Conservation (phyloP, 2,329 filamentous ascomycete species). For the Hymenoscyphus fructigenus region DNA sequence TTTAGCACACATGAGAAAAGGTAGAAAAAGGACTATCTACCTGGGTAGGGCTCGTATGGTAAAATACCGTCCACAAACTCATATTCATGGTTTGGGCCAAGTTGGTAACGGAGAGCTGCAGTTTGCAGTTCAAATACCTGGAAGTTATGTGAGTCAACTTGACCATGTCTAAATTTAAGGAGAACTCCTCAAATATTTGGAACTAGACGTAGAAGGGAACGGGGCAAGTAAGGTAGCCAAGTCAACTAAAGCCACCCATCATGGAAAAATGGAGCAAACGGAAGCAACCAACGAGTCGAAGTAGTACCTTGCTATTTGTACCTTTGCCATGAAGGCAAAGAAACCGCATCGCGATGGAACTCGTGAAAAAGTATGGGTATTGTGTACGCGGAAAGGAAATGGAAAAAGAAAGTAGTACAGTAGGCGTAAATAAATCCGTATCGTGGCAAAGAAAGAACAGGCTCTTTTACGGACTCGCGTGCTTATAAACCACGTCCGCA, state of each 20-base stretch:
- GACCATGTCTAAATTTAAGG: not conserved
- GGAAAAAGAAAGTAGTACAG: not conserved
- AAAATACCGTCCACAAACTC: slow-evolving; percentile 1
- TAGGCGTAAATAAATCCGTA: not conserved
- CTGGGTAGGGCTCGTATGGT: not conserved
- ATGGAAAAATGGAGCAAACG: not conserved
- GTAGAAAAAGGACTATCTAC: not conserved
- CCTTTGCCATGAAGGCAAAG: slow-evolving; percentile 7
- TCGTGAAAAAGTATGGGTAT: not conserved
- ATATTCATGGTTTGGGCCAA: not conserved
- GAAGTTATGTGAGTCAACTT: not conserved
- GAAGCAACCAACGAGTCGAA: not conserved
- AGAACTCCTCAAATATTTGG: not conserved
- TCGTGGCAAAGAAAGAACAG: not conserved
- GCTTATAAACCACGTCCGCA: not conserved
- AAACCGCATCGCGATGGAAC: not conserved
- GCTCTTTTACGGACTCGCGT: not conserved
- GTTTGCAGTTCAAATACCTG: slow-evolving; percentile 3
- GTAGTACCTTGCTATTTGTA: slow-evolving; percentile 6
- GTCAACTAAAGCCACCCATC: not conserved
- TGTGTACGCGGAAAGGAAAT: not conserved
- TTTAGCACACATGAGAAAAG: not conserved
- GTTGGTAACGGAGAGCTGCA: slow-evolving; percentile 5
- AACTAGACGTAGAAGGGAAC: not conserved
- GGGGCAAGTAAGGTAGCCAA: not conserved